Base-by-base conservation (phyloP, 2,329 filamentous ascomycete species). In the Periconia macrospinosa region DNA sequence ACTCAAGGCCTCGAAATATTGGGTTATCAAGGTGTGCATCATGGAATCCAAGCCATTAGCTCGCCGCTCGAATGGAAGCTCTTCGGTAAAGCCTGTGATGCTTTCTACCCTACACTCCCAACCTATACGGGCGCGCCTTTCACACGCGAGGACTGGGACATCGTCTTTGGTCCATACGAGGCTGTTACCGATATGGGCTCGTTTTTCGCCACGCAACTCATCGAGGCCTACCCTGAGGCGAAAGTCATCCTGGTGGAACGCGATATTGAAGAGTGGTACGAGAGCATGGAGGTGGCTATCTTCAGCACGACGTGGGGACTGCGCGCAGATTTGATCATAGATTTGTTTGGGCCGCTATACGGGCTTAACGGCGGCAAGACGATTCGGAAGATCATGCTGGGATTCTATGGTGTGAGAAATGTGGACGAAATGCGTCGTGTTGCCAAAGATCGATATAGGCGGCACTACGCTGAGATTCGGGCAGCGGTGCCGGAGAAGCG, bases 401-500 rank as follows among this genome's bases (percentile, higher is more conserved):
- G 33, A 13, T 37, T 37, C 11, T 37, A 37, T n/a, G 33, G 33
- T 6, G 33, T 37, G 33, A 6, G 11, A 10, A 37, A 13, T 37
- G 33, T 37, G 15, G 33, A 13, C 6, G 33, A 37, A 13, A 37
- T 37, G 33, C 5, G 33, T 3, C 5, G 50, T 14, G 44, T 52
- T 3, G 49, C 40, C 14, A 18, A 17, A 3, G 50, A 27, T 2
- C 27, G 35, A 15, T 41, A 19, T 23, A 30, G 45, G 23, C 45
- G 47, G 17, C 51, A 53, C 30, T 35, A 17, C 10, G 51, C 30
- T 2, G 44, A 40, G 41, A 41, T 53, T n/a, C 30, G 46, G n/a
- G 15, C 18, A n/a, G 43, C 55, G 6, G 76, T 78, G 10, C 79
- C 80, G 5, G 66, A 73, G 7, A 80, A 81, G 59, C 75, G 77